Evolutionary conservation across 2,329 filamentous ascomycete species (phyloP).

Genomic region (Fusarium dimerum): DNA sequence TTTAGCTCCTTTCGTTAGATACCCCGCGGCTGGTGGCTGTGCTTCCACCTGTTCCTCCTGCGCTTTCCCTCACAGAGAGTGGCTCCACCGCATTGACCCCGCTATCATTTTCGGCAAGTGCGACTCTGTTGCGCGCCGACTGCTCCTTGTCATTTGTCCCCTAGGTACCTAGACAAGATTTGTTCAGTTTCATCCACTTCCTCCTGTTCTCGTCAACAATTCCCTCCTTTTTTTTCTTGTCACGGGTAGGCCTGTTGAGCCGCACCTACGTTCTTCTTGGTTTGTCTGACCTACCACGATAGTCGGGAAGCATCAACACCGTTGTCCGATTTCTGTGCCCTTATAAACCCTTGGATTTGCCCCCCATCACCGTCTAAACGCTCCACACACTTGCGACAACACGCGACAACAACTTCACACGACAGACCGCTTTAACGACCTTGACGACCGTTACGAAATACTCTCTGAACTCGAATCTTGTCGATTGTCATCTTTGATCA

Average conservation of each 20-base stretch:
- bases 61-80: not conserved
- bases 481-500: conserved; percentile 4
- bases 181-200: conserved; percentile 16
- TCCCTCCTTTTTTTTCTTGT: not conserved
- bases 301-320: too few species aligned
- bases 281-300: not conserved
- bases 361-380: conserved; percentile 8
- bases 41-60: too few species aligned
- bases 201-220: conserved; percentile 13
- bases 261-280: not conserved
- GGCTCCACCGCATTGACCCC: conserved; percentile 20
- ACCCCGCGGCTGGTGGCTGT: conserved; percentile 29
- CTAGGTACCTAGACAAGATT: conserved; percentile 17
- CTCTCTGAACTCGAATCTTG: conserved; percentile 13
- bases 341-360: conserved; percentile 7
- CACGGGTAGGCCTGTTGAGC: too few species aligned
- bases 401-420: conserved; percentile 21
- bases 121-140: conserved; percentile 23
- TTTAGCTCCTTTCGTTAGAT: not conserved
- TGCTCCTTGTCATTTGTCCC: conserved; percentile 12
- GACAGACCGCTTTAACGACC: conserved; percentile 26
- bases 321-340: not conserved
- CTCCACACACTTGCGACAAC: conserved; percentile 26
- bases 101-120: conserved; percentile 22
- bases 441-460: conserved; percentile 31